phyloP scores from a whole-genome alignment of 495 filamentous ascomycete species.

The Aspergillus conjunctus region DNA sequence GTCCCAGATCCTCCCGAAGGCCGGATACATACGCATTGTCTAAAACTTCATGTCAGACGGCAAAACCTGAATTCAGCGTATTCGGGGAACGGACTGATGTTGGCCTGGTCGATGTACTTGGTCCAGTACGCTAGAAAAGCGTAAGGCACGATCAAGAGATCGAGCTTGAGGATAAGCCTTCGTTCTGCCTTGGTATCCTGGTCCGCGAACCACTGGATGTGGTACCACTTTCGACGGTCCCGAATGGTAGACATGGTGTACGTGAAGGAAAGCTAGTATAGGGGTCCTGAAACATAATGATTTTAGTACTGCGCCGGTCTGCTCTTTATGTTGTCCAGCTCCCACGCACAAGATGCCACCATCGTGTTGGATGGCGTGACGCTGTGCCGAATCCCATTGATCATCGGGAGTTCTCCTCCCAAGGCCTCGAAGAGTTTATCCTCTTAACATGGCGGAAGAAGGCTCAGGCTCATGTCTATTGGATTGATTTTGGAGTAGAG shows the following conservation, averaged over 20 bases:
- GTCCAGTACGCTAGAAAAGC: slow-evolving; percentile 50
- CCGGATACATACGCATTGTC: slow-evolving; percentile 23
- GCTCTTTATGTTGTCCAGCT: neutral
- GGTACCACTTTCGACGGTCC: slow-evolving; percentile 34
- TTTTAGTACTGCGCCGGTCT: neutral
- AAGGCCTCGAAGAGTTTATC: neutral
- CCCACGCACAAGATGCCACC: slow-evolving; percentile 6
- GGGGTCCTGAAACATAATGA: neutral
- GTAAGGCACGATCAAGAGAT: slow-evolving; percentile 43
- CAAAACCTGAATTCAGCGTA: neutral
- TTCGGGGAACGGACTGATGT: slow-evolving; percentile 31
- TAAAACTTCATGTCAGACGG: neutral
- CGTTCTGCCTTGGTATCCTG: slow-evolving; percentile 46
- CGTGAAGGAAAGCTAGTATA: neutral
- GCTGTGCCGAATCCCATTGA: neutral
- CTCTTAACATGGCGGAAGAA: neutral
- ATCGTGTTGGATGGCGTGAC: slow-evolving; percentile 5
- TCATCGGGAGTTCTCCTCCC: slow-evolving; percentile 3
- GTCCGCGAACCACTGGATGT: slow-evolving; percentile 40
- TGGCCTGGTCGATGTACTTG: slow-evolving; percentile 49
- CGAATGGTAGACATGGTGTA: slow-evolving; percentile 15
- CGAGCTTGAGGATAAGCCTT: slow-evolving; percentile 47
- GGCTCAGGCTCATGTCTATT: neutral
- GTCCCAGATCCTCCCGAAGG: slow-evolving; percentile 13
- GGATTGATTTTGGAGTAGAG: neutral